These are phyloP conservation scores for Nissolia schottii DNA, from an alignment of 306 rosid genomes.

Conservation along the genomic window DNA sequence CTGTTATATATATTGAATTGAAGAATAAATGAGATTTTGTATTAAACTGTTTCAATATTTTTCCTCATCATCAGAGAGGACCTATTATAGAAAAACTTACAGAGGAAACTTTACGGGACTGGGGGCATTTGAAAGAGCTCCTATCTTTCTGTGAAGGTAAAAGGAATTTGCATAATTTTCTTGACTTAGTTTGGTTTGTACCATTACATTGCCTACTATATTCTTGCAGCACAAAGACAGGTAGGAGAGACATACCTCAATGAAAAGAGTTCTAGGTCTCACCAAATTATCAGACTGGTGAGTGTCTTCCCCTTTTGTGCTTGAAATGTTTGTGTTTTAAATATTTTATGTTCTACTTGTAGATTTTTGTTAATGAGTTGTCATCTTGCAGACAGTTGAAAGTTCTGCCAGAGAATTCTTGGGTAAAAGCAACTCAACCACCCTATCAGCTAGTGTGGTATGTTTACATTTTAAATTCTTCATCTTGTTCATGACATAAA, in stretches of 20 bases:
- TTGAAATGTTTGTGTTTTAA: conserved; percentile 1
- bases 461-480: conserved; percentile 1
- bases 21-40: not conserved
- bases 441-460: conserved; percentile 91
- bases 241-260: conserved; percentile 85
- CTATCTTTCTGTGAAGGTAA: conserved; percentile 81
- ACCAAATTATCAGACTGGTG: conserved; percentile 82
- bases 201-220: conserved; percentile 3
- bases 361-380: not conserved
- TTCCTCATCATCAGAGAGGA: conserved; percentile 53
- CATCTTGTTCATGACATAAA: conserved; percentile 3
- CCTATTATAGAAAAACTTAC: conserved; percentile 72
- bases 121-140: conserved; percentile 80
- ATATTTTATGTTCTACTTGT: not conserved
- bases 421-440: conserved; percentile 83
- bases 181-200: conserved; percentile 14
- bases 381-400: conserved; percentile 68
- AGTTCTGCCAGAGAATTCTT: conserved; percentile 92
- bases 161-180: conserved; percentile 20
- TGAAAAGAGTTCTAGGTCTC: conserved; percentile 91
- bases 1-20: not conserved
- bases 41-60: conserved; percentile 17
- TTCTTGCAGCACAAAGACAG: conserved; percentile 83
- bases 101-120: conserved; percentile 72
- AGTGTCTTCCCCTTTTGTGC: conserved; percentile 10